Percentiles rank a stretch among this genome's conserved stretches.
phyloP scores from a whole-genome alignment of 2,329 filamentous ascomycete genomes.

The Catunica adiposa region DNA sequence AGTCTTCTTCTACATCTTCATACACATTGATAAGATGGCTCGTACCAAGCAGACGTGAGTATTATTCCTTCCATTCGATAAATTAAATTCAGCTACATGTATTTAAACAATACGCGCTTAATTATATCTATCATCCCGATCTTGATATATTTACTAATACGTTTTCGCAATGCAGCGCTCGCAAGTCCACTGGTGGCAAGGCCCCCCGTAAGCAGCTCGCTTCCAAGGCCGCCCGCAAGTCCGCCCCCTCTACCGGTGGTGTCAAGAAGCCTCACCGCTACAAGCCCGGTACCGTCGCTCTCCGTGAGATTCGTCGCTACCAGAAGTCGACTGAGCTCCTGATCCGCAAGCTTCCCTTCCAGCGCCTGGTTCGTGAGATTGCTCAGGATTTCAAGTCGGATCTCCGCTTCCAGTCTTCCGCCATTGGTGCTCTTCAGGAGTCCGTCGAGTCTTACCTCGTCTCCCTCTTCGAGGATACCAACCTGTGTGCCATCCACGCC shows the following conservation, averaged over 20 bases:
- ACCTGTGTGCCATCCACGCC: constrained; percentile 95
- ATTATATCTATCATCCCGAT: neutral
- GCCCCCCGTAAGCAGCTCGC: constrained; percentile 89
- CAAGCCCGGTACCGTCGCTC: constrained; percentile 88
- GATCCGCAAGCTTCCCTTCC: constrained; percentile 94
- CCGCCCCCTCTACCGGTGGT: constrained; percentile 87
- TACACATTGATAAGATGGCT: constrained; percentile 36
- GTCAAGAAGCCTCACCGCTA: constrained; percentile 90
- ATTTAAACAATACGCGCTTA: neutral
- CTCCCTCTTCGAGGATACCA: constrained; percentile 96
- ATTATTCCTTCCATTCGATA: neutral
- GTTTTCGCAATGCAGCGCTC: constrained; percentile 25
- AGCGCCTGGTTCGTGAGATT: constrained; percentile 93
- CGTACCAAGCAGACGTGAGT: constrained; percentile 44
- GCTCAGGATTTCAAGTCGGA: constrained; percentile 91
- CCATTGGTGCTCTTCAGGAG: constrained; percentile 94
- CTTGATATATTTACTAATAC: neutral
- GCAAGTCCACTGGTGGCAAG: constrained; percentile 68
- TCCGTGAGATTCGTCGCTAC: constrained; percentile 96
- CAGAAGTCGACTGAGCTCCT: constrained; percentile 94
- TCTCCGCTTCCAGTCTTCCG: constrained; percentile 93
- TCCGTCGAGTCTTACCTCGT: constrained; percentile 98
- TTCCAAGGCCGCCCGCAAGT: constrained; percentile 98
- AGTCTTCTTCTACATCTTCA: constrained; percentile 21
- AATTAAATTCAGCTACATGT: neutral